phyloP scores from a whole-genome alignment of 208 protist species.

The Trypanosoma conorhini region DNA sequence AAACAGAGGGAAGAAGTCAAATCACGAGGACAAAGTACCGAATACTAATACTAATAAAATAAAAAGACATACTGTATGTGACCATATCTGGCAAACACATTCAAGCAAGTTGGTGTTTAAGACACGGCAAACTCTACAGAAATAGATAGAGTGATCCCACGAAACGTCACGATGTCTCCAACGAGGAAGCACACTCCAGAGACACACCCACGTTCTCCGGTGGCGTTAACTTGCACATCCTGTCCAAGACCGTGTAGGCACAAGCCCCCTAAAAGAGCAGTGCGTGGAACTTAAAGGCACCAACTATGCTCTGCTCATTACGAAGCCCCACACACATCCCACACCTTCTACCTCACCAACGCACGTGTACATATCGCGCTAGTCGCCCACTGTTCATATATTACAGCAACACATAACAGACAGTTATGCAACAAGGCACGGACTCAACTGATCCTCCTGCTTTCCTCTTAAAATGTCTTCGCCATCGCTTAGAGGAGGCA shows the following conservation, averaged over 20 bases:
- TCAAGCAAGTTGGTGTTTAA: neutral
- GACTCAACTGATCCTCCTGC: no score
- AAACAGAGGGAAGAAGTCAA: neutral
- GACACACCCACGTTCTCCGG: conserved; percentile 17
- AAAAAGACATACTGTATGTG: neutral
- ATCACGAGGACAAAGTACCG: no score
- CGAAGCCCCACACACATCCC: conserved; percentile 37
- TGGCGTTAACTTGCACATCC: conserved; percentile 40
- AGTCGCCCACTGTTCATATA: neutral
- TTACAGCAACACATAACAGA: no score
- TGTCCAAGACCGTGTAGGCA: conserved; percentile 34
- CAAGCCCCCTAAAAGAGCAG: conserved; percentile 53
- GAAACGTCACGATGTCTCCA: neutral
- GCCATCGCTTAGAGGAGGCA: no score
- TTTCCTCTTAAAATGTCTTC: no score
- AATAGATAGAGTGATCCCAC: neutral
- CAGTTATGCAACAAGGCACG: no score
- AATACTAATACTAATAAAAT: conserved; percentile 1
- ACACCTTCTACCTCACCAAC: no score
- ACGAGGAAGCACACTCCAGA: conserved; percentile 2
- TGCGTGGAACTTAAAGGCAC: conserved; percentile 47
- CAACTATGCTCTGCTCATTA: conserved; percentile 28
- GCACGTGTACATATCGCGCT: no score
- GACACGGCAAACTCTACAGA: neutral
- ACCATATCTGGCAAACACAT: neutral